These are phyloP conservation scores for Crataegus laevigata DNA, from an alignment of 306 rosid genomes.

Conservation along the genomic window DNA sequence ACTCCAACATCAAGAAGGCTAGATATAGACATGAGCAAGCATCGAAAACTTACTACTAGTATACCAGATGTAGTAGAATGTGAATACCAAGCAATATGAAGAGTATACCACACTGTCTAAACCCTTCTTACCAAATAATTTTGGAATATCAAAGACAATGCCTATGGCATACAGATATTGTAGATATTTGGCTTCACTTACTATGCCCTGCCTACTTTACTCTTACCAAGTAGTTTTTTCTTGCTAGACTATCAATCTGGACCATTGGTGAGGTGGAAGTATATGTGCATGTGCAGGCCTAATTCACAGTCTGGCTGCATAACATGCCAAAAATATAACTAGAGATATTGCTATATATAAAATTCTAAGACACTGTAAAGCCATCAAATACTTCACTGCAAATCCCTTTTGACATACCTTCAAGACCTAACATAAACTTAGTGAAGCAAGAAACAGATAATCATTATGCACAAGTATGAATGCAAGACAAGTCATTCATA, in stretches of 20 bases:
- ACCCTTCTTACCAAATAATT: neutral
- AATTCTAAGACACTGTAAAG: neutral
- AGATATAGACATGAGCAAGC: neutral
- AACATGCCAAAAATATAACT: neutral
- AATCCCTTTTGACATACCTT: neutral
- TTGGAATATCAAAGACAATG: neutral
- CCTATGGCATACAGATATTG: neutral
- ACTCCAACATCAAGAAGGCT: neutral
- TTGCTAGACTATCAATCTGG: neutral
- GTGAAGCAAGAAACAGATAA: neutral
- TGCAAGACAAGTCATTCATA: neutral
- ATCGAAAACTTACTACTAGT: neutral
- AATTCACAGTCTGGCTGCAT: neutral
- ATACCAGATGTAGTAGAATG: neutral
- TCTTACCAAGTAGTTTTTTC: neutral
- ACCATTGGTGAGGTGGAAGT: neutral
- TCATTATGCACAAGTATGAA: neutral
- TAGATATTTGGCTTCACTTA: neutral
- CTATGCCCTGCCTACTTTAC: neutral
- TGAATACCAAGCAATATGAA: neutral
- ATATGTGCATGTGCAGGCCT: neutral
- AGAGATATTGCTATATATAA: neutral
- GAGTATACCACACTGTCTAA: neutral
- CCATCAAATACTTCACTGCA: neutral
- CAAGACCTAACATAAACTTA: neutral